phyloP scores from a whole-genome alignment of 805 yeast species.

The Schwanniomyces vanrijiae region DNA sequence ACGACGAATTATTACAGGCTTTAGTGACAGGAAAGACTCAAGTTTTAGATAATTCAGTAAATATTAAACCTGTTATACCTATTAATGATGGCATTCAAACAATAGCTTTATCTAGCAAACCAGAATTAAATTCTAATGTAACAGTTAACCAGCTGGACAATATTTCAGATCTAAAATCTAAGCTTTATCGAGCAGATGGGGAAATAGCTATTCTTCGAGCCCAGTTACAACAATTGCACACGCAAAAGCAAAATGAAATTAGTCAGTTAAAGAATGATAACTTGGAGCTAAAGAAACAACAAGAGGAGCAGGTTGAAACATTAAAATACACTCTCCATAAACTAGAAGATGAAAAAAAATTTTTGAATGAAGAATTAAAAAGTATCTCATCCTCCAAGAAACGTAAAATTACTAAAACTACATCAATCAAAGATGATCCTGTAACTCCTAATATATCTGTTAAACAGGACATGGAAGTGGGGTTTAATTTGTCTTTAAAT shows the following conservation, averaged over 20 bases:
- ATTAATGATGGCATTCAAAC: conserved; percentile 1
- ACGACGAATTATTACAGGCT: conserved; percentile 48
- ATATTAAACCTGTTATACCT: conserved; percentile 4
- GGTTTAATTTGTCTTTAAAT: not conserved
- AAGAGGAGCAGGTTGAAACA: conserved; percentile 31
- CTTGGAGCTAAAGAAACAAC: conserved; percentile 13
- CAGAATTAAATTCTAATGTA: not conserved
- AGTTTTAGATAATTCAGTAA: conserved; percentile 8
- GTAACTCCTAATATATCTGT: not conserved
- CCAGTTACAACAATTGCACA: conserved; percentile 51
- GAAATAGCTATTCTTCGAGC: conserved; percentile 78
- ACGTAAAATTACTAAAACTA: conserved; percentile 8
- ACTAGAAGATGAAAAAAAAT: conserved; percentile 44
- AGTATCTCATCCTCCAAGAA: conserved; percentile 21
- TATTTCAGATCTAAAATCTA: conserved; percentile 17
- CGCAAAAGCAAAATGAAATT: conserved; percentile 39
- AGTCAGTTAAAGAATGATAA: conserved; percentile 18
- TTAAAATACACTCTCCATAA: conserved; percentile 33
- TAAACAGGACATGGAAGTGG: not conserved
- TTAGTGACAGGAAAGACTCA: conserved; percentile 33
- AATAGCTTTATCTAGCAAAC: not conserved
- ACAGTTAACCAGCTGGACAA: conserved; percentile 2
- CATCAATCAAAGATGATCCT: conserved; percentile 10
- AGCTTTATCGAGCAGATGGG: conserved; percentile 62
- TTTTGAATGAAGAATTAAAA: conserved; percentile 38